Conservation (phyloP, 192 early-diverging fungal species). For the Backusella sp. region DNA sequence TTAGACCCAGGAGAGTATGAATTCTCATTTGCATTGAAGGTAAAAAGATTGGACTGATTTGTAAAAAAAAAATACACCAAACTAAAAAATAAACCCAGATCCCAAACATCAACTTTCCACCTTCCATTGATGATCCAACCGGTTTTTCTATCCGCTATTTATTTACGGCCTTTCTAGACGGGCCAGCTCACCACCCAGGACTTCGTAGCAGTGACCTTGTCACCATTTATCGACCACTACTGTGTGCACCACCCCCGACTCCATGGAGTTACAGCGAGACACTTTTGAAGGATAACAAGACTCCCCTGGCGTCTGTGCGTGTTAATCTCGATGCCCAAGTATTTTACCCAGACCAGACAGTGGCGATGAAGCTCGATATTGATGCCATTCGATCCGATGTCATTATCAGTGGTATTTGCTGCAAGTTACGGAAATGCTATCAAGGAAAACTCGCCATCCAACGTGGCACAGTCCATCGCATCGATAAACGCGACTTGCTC, state of each 20-base stretch:
- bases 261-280: constrained; percentile 27
- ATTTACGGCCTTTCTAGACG: constrained; percentile 35
- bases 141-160: constrained; percentile 32
- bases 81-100: constrained; percentile 12
- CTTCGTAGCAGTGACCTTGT: constrained; percentile 28
- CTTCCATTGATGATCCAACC: constrained; percentile 38
- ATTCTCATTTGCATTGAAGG: constrained; percentile 41
- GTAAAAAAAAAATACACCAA: too few species aligned
- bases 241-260: constrained; percentile 27
- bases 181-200: constrained; percentile 29
- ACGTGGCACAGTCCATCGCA: constrained; percentile 14
- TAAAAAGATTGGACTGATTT: background rate
- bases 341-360: constrained; percentile 20
- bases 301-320: constrained; percentile 12
- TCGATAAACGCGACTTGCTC: constrained; percentile 10
- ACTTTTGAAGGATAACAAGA: constrained; percentile 27
- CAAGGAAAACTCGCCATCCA: constrained; percentile 27
- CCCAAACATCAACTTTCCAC: constrained; percentile 41
- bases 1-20: constrained; percentile 32
- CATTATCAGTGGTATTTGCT: constrained; percentile 9
- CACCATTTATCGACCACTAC: constrained; percentile 36
- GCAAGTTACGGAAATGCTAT: constrained; percentile 23
- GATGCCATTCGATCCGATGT: background rate
- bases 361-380: background rate
- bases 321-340: constrained; percentile 21